Evolutionary conservation across 176 grass and related monocot genomes (phyloP).

Genomic region (Puya raimondii): DNA sequence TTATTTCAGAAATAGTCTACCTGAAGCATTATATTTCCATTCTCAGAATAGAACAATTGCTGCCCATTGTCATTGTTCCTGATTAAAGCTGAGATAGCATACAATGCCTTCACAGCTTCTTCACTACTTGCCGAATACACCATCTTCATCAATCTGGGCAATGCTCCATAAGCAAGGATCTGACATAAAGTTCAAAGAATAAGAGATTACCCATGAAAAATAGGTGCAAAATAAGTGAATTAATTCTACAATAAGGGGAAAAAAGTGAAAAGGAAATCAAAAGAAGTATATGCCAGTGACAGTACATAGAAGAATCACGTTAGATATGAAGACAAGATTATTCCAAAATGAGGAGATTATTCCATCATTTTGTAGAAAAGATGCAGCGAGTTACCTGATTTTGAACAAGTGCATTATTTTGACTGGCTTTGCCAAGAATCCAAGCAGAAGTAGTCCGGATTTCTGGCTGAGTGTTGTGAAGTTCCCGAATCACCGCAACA

Average conservation of each 20-base stretch:
- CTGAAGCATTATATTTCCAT: constrained; percentile 68
- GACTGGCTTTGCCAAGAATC: constrained; percentile 80
- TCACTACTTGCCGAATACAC: constrained; percentile 56
- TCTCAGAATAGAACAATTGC: constrained; percentile 48
- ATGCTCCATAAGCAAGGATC: constrained; percentile 71
- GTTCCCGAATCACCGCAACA: constrained; percentile 56
- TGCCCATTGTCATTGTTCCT: constrained; percentile 73
- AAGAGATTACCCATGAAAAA: constrained; percentile 5
- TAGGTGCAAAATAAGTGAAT: neutral
- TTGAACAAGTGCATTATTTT: constrained; percentile 82
- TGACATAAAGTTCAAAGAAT: constrained; percentile 15
- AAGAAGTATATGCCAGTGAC: neutral
- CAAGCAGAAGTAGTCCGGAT: constrained; percentile 60
- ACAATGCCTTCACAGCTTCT: constrained; percentile 76
- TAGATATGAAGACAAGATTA: no score
- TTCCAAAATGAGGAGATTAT: no score
- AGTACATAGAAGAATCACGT: no score
- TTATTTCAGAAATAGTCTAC: constrained; percentile 27
- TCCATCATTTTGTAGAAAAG: no score
- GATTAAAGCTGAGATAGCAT: constrained; percentile 79
- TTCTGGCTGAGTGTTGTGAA: constrained; percentile 51
- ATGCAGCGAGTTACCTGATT: constrained; percentile 45
- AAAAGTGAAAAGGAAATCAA: neutral
- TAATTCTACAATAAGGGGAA: neutral
- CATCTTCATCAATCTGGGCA: constrained; percentile 78